These are phyloP conservation scores for Striga asiatica DNA, from an alignment of 257 asterid species.

Conservation along the genomic window DNA sequence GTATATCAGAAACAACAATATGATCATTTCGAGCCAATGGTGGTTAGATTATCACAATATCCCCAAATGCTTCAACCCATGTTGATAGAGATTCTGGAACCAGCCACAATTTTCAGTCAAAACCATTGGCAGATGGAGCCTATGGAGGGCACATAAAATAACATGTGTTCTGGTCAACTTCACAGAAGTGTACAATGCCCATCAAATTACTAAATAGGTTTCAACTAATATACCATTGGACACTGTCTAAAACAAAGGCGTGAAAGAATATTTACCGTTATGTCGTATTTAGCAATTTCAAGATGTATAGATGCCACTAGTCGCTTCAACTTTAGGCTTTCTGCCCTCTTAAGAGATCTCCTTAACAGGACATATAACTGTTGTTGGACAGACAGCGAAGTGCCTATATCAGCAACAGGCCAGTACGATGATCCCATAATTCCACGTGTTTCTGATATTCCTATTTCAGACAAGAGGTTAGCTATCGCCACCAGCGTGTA, in stretches of 20 bases:
- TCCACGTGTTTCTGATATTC: slow-evolving; percentile 65
- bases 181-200: background rate
- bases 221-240: background rate
- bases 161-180: background rate
- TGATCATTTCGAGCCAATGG: background rate
- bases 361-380: slow-evolving; percentile 78
- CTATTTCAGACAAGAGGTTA: slow-evolving; percentile 70
- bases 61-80: background rate
- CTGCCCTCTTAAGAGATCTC: slow-evolving; percentile 89
- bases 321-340: slow-evolving; percentile 65
- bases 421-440: slow-evolving; percentile 71
- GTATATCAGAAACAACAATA: no score
- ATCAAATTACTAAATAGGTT: slow-evolving; percentile 1
- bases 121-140: background rate
- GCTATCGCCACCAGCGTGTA: slow-evolving; percentile 81
- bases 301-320: slow-evolving; percentile 85
- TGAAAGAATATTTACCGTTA: slow-evolving; percentile 41
- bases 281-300: slow-evolving; percentile 75
- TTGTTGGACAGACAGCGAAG: slow-evolving; percentile 76
- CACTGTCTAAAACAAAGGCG: background rate
- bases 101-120: background rate
- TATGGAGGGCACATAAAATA: background rate
- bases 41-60: background rate
- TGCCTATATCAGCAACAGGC: slow-evolving; percentile 58
- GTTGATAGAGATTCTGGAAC: background rate